phyloP scores from a whole-genome alignment of 2,329 filamentous ascomycete species.

The Podosphaera xanthii region DNA sequence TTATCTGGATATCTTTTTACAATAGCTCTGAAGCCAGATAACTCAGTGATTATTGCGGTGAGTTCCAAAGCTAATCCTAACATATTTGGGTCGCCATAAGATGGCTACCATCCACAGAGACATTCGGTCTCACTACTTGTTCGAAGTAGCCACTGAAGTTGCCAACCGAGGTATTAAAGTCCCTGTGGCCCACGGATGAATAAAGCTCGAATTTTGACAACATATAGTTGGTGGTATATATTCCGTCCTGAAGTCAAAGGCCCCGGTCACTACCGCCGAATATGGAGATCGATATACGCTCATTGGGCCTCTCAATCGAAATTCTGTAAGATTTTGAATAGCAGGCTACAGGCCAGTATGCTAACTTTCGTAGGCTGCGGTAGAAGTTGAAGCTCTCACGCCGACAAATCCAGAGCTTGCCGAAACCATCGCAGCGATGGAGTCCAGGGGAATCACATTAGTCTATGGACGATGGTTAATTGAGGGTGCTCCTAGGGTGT shows the following conservation, averaged over 20 bases:
- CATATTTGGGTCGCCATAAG: neutral
- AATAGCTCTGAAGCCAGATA: neutral
- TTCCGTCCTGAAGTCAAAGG: constrained; percentile 97
- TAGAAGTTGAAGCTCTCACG: constrained; percentile 85
- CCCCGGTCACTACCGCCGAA: constrained; percentile 87
- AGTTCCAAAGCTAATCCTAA: neutral
- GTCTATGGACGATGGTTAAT: constrained; percentile 95
- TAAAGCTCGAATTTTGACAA: neutral
- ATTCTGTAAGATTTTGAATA: constrained; percentile 42
- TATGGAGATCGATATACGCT: constrained; percentile 96
- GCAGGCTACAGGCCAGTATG: constrained; percentile 2
- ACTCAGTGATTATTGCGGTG: neutral
- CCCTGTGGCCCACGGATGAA: constrained; percentile 6
- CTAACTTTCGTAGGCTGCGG: constrained; percentile 45
- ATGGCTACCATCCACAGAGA: constrained; percentile 24
- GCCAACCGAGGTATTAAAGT: constrained; percentile 61
- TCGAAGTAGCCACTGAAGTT: constrained; percentile 91
- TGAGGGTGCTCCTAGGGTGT: constrained; percentile 77
- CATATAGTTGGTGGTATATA: constrained; percentile 81
- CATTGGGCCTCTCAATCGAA: constrained; percentile 79
- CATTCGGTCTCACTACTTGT: constrained; percentile 86
- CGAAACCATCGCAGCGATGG: constrained; percentile 77
- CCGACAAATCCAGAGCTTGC: constrained; percentile 60
- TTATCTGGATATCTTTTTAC: neutral
- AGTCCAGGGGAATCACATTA: constrained; percentile 68